Base-by-base conservation (phyloP, 2,329 filamentous ascomycete species). In the Neofusicoccum umdonicola region DNA sequence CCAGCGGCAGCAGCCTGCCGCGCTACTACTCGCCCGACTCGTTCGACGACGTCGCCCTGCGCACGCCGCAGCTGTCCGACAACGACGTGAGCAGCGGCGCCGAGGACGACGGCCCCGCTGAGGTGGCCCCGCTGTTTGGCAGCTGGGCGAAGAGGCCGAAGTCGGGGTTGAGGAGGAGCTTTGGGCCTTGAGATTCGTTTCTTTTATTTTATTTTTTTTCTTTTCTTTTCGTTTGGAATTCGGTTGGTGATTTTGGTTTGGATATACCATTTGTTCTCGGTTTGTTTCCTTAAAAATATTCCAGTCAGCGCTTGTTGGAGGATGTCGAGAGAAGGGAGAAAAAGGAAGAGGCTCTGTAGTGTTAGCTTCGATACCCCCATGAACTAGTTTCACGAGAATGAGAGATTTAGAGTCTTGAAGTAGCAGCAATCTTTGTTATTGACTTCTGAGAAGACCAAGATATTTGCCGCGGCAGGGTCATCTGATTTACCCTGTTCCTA, bases 31-130 rank as follows among this genome's bases (percentile, higher is more conserved):
- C 58, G 15, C 35, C 45, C 34, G 45, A 51, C 7, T 17, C 58
- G 19, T 50, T 39, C n/a, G 57, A 61, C 42, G 57, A 61, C 57
- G 56, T 60, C 31, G 56, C 56, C 9, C 31, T 60, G 42, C 56
- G 56, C 31, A 60, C 56, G 42, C 37, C 37, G 37, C 37, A 11
- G 37, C 6, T 4, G 37, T 15, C 37, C 37, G 57, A 12, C 31
- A 37, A 62, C 5, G 45, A 50, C 7, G 58, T 11, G 15, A 27
- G 31, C 27, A 39, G 41, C 27, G 41, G 27, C n/a, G 44, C 3
- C 17, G 57, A 37, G 6, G 58, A 12, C 3, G 45, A 35, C 1
- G 47, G 45, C 19, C 17, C 45, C 34, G 44, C 44, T 19, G 58
- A 62, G 35, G 35, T 7, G 44, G 35, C 13, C 17, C 45, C 58